A percentile compares a stretch with the other conserved stretches of the same genome.
phyloP scores from a whole-genome alignment of 805 yeast species.

The Huiozyma sinensis region DNA sequence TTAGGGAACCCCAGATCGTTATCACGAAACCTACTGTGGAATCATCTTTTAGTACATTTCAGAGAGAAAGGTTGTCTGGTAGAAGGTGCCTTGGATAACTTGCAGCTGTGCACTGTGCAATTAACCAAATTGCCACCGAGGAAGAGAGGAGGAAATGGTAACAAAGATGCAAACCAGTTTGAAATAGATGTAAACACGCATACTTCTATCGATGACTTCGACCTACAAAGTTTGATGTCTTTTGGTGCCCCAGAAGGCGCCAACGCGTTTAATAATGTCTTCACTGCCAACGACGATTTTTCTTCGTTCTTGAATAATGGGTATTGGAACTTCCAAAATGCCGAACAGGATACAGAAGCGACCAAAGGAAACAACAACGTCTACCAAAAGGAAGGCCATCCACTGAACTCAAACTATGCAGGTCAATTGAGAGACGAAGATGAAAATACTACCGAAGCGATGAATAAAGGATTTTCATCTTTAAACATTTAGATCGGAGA shows the following conservation, averaged over 20 bases:
- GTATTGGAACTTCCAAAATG: constrained; percentile 15
- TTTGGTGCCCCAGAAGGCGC: constrained; percentile 17
- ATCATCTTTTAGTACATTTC: constrained; percentile 61
- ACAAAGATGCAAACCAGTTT: constrained; percentile 6
- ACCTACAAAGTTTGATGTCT: constrained; percentile 27
- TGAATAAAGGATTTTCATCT: constrained; percentile 1
- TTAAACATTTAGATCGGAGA: background rate
- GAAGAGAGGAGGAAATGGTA: constrained; percentile 10
- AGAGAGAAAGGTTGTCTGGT: constrained; percentile 81
- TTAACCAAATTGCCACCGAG: constrained; percentile 27
- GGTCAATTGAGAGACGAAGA: constrained; percentile 11
- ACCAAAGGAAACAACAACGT: constrained; percentile 3
- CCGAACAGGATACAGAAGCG: background rate
- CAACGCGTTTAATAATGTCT: constrained; percentile 10
- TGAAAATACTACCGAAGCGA: background rate
- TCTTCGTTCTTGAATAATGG: constrained; percentile 17
- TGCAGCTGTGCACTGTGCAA: constrained; percentile 62
- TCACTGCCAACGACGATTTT: constrained; percentile 14
- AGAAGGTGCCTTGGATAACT: constrained; percentile 75
- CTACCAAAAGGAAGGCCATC: constrained; percentile 5
- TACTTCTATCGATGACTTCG: constrained; percentile 15
- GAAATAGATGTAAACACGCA: constrained; percentile 5
- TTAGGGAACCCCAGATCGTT: constrained; percentile 79
- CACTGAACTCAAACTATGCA: constrained; percentile 16
- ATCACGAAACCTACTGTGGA: constrained; percentile 66